Evolutionary conservation across 2,329 filamentous ascomycete species (phyloP), one percentile per base, ranked within the genome.

Genomic region (Pseudogymnoascus destructans): DNA sequence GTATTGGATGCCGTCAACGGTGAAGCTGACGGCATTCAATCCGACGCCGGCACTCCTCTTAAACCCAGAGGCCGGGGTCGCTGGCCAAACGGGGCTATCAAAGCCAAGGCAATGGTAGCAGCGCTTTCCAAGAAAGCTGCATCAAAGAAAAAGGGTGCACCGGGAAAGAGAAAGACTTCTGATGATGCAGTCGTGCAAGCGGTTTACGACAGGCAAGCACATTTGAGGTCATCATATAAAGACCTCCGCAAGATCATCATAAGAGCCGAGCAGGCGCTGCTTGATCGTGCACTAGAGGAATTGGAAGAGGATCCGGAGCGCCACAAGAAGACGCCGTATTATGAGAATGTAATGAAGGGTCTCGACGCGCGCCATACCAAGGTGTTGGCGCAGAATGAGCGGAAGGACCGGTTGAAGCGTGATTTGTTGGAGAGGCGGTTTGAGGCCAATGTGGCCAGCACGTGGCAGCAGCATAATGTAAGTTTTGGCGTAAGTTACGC

Each of bases 251-350:
- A 40, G 60, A 69, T 19, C 62, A 62, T 30, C 52, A 60, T 10
- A 21, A 63, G 19, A 9, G 66, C 66, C 10, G 42, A 69, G 49
- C 58, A 62, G 15, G 57, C 57, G n/a, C 36, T 69, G 6, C 60
- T 63, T 11, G 64, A 69, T n/a, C 67, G 67, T 56, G 65, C 65
- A 2, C 56, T 69, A 13, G 60, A 64, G 15, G 57, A 57, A 7
- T 32, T 65, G 35, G 61, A 58, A 8, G 61, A 61, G 1, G 62
- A 68, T 58, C 61, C 64, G 3, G 60, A 62, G 7, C 65, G 64
- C 59, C 63, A 69, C 57, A 63, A 67, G 57, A 61, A 59, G 27
- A 57, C 67, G 25, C 66, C 66, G 0, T 66, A 69, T 56, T 70
- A 63, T 60, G 19, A 62, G 6, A 57, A 60, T 27, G 62, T 67